phyloP scores from a whole-genome alignment of 306 rosid species.

The Cicer chorassanicum region DNA sequence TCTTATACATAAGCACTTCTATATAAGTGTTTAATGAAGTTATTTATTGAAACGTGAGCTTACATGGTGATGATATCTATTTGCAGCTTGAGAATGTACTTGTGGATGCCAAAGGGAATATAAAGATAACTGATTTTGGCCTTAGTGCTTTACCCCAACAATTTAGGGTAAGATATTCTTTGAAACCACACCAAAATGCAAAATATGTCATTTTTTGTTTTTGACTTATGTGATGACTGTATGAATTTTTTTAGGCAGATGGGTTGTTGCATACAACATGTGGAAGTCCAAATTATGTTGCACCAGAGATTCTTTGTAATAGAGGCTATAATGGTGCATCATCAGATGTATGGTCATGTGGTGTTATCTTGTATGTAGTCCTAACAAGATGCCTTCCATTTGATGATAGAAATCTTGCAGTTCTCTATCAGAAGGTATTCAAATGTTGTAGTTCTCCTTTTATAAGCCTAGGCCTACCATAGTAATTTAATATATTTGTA shows the following conservation, averaged over 20 bases:
- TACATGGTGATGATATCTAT: conserved; percentile 18
- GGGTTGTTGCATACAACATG: conserved; percentile 96
- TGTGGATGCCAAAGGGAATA: conserved; percentile 73
- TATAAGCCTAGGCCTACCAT: background rate
- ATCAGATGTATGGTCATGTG: conserved; percentile 94
- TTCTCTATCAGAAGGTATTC: conserved; percentile 88
- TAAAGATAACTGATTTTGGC: conserved; percentile 92
- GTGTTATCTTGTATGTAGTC: conserved; percentile 81
- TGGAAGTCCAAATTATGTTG: conserved; percentile 98
- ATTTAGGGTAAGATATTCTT: conserved; percentile 58
- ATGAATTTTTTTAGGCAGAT: conserved; percentile 63
- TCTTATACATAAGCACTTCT: no score
- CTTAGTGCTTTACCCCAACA: conserved; percentile 93
- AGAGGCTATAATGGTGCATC: conserved; percentile 87
- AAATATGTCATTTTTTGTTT: background rate
- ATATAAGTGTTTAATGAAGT: background rate
- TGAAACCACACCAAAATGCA: conserved; percentile 2
- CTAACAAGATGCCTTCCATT: conserved; percentile 86
- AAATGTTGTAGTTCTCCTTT: conserved; percentile 23
- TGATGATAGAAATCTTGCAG: conserved; percentile 88
- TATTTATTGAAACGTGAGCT: background rate
- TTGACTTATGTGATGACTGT: conserved; percentile 27
- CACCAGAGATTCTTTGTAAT: conserved; percentile 88
- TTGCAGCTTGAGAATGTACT: conserved; percentile 93
- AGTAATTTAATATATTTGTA: background rate